These are phyloP conservation scores for Corylus americana DNA, from an alignment of 306 rosid genomes.

Conservation along the genomic window DNA sequence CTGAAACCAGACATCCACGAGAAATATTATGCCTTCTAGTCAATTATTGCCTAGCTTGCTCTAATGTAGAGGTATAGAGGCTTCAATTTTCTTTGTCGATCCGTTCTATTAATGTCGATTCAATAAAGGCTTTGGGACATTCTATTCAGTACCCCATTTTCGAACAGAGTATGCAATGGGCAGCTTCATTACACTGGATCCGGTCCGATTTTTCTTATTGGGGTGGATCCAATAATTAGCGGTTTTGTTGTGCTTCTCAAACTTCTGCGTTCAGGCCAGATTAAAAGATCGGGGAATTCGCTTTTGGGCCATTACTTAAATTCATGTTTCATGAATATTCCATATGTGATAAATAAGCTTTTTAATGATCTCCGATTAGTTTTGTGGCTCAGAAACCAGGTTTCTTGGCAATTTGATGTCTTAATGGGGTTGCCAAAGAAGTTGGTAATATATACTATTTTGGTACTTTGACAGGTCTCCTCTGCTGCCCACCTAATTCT, in stretches of 20 bases:
- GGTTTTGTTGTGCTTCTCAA: not conserved
- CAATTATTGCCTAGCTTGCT: not conserved
- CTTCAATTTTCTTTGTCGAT: not conserved
- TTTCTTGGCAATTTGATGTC: not conserved
- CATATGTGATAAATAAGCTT: not conserved
- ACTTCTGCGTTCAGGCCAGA: not conserved
- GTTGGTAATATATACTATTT: conserved; percentile 11
- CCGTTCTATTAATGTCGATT: not conserved
- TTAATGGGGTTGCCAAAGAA: conserved; percentile 22
- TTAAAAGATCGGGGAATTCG: not conserved
- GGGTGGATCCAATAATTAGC: not conserved
- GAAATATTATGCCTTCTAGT: not conserved
- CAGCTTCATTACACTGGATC: too few relatives aligned
- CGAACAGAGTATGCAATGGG: too few relatives aligned
- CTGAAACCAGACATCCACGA: not conserved
- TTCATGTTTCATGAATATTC: not conserved
- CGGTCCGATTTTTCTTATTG: not conserved
- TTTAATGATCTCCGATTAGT: not conserved
- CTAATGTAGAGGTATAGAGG: not conserved
- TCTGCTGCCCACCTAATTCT: conserved; percentile 30
- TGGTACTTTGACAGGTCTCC: conserved; percentile 23
- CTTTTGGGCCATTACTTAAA: not conserved
- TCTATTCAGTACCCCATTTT: not conserved
- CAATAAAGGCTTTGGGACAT: not conserved
- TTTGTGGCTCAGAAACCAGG: not conserved